phyloP scores from a whole-genome alignment of 352 stramenopile genomes.

The Phytophthora sansomeana region DNA sequence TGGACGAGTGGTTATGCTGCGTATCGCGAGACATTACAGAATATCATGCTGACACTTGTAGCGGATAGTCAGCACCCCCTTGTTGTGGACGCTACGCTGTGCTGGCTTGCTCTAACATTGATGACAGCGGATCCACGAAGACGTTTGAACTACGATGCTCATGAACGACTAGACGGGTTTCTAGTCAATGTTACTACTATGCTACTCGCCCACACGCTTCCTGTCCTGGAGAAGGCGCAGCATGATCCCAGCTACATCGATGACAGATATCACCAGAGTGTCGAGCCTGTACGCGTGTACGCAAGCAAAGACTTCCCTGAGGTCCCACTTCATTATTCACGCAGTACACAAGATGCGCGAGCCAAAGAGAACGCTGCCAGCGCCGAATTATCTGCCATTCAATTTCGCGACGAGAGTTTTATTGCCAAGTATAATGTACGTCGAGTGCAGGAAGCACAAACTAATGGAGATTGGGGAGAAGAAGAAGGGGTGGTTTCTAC shows the following conservation, averaged over 20 bases:
- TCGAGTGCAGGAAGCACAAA: constrained; percentile 8
- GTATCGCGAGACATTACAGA: constrained; percentile 42
- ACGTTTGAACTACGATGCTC: constrained; percentile 54
- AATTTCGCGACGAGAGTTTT: constrained; percentile 28
- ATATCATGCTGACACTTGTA: constrained; percentile 46
- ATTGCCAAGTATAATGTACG: constrained; percentile 34
- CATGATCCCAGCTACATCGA: constrained; percentile 43
- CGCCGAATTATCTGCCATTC: constrained; percentile 33
- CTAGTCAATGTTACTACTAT: constrained; percentile 71
- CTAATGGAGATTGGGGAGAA: constrained; percentile 1
- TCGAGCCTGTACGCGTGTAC: constrained; percentile 60
- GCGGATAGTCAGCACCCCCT: constrained; percentile 47
- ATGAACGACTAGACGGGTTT: constrained; percentile 71
- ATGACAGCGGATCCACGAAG: constrained; percentile 55
- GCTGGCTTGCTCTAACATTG: constrained; percentile 60
- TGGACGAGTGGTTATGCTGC: constrained; percentile 58
- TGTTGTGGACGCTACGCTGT: constrained; percentile 68
- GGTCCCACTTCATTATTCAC: constrained; percentile 36
- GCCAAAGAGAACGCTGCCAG: constrained; percentile 12
- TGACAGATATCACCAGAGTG: constrained; percentile 57
- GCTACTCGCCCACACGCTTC: constrained; percentile 50
- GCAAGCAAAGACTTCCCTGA: constrained; percentile 47
- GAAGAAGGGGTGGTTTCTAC: background rate
- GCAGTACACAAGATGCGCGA: constrained; percentile 23
- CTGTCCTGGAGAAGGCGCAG: constrained; percentile 43